A percentile compares a stretch with the other conserved stretches of the same genome.
These are phyloP conservation scores for Suillus americanus DNA, from an alignment of 768 basidiomycete genomes.

Conservation along the genomic window DNA sequence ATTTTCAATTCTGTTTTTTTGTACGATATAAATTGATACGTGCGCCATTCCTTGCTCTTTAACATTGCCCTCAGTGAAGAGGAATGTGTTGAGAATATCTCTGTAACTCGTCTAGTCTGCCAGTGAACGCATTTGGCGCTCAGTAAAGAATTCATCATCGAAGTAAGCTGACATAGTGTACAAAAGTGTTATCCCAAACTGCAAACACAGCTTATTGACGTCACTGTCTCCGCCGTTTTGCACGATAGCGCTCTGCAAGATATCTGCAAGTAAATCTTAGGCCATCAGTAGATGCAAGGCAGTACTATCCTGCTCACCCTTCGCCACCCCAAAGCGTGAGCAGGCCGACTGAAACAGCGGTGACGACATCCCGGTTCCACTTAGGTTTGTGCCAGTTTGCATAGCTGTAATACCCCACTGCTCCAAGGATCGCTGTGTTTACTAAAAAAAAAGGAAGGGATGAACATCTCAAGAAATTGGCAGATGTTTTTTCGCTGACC, in stretches of 20 bases:
- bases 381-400: slow-evolving; percentile 59
- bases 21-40: slow-evolving; percentile 96
- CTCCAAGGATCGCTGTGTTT: slow-evolving; percentile 62
- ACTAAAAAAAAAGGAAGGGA: slow-evolving; percentile 34
- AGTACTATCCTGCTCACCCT: slow-evolving; percentile 45
- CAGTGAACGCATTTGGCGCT: background rate
- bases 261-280: slow-evolving; percentile 27
- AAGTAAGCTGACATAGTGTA: background rate
- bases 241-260: slow-evolving; percentile 40
- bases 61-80: slow-evolving; percentile 54
- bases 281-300: background rate
- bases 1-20: slow-evolving; percentile 45
- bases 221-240: slow-evolving; percentile 13
- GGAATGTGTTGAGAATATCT: background rate
- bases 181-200: background rate
- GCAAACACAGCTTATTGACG: background rate
- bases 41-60: slow-evolving; percentile 94
- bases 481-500: slow-evolving; percentile 37
- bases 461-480: background rate
- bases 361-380: slow-evolving; percentile 67
- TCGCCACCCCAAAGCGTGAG: slow-evolving; percentile 64
- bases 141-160: background rate
- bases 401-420: slow-evolving; percentile 64
- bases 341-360: slow-evolving; percentile 56
- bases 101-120: background rate